These are phyloP conservation scores for Xylaria multiplex DNA, from an alignment of 2,329 filamentous ascomycete genomes.

Conservation along the genomic window DNA sequence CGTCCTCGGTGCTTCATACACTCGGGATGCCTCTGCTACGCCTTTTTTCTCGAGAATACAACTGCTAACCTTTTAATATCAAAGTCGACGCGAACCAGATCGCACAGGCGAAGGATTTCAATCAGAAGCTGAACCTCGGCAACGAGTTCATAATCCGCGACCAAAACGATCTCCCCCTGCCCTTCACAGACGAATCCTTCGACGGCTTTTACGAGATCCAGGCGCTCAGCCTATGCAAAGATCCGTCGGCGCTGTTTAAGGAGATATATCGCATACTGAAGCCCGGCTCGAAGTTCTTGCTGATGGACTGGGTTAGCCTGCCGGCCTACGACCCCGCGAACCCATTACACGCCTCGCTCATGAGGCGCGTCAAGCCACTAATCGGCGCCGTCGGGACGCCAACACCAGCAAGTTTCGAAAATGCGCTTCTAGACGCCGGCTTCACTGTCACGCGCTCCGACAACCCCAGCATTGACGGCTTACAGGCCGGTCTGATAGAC, in stretches of 20 bases:
- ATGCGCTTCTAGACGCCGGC: slow-evolving; percentile 57
- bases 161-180: slow-evolving; percentile 62
- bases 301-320: slow-evolving; percentile 64
- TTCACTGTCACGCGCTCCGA: slow-evolving; percentile 60
- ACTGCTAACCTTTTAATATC: slow-evolving; percentile 13
- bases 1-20: too few species aligned
- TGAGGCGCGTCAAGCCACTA: slow-evolving; percentile 64
- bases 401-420: slow-evolving; percentile 58
- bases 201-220: slow-evolving; percentile 68
- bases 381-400: slow-evolving; percentile 66
- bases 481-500: slow-evolving; percentile 64
- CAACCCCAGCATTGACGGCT: slow-evolving; percentile 61
- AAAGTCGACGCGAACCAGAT: slow-evolving; percentile 60
- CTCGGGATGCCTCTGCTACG: neutral
- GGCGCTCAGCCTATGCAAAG: slow-evolving; percentile 64
- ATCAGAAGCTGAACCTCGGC: slow-evolving; percentile 47
- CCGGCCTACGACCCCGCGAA: slow-evolving; percentile 60
- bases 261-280: slow-evolving; percentile 62
- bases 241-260: slow-evolving; percentile 57
- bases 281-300: slow-evolving; percentile 60
- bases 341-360: slow-evolving; percentile 59
- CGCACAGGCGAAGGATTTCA: slow-evolving; percentile 48
- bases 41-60: neutral
- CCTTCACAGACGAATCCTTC: slow-evolving; percentile 60
- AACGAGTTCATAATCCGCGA: slow-evolving; percentile 62